Base-by-base conservation (phyloP, 1,139 yeast genomes). In the Taphrina flavorubra region DNA sequence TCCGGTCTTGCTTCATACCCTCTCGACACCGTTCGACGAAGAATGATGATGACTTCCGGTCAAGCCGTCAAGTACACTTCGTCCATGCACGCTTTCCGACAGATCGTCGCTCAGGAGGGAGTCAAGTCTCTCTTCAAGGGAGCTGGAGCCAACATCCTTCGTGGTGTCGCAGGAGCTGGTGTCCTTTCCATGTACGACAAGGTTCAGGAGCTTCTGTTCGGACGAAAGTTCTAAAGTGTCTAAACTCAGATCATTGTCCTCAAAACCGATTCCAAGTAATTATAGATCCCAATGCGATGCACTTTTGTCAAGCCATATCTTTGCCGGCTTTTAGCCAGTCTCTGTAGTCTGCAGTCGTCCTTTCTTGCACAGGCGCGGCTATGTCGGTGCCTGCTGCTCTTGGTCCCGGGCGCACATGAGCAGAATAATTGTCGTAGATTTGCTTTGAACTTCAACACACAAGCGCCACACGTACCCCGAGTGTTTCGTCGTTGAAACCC, bases 111-210 rank as follows among this genome's bases (percentile, higher is more conserved):
- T 74, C 84, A 86, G 76, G 91, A 87, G 83, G 92, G 92, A 82
- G 79, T 85, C 75, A 77, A 78, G 72, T 86, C 92, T 75, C 83
- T 88, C 81, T 88, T 88, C 89, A 87, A 87, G 86, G 92, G 92
- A 80, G 87, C 90, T 81, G 92, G 89, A 83, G 92, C 92, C 78
- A 88, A 88, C 88, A 87, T 88, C 82, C 85, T 88, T 81, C 87
- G 92, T 84, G 91, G 91, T 85, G 90, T 88, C 77, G 92, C 92
- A 81, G 90, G 90, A 81, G 92, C 92, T 78, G 91, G 90, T 86
- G 92, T 87, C 75, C 86, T 87, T 79, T 87, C 92, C 78, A 79
- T 87, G 82, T 87, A 87, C 85, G 91, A 87, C 81, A 88, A 87
- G 83, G 83, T 87, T 82, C 91, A 87, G 83, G 78, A 86, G 81